phyloP scores from a whole-genome alignment of 2,329 filamentous ascomycete species.

The Nemania bipapillata region DNA sequence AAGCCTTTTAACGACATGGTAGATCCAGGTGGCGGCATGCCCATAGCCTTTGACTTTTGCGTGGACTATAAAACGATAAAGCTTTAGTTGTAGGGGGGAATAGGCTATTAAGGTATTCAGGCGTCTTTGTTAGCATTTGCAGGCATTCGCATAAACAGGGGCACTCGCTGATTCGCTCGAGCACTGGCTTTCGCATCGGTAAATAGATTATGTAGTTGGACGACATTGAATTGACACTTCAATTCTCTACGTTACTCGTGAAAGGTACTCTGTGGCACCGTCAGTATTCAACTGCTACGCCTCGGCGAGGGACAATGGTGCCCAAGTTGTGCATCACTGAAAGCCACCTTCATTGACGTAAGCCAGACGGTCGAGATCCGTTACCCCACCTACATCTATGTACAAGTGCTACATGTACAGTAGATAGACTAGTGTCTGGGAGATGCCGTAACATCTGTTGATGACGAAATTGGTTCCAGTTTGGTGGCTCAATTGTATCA shows the following conservation, averaged over 20 bases:
- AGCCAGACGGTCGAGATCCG: constrained; percentile 13
- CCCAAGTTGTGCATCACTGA: no score
- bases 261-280: no score
- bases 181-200: constrained; percentile 28
- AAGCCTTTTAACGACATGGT: not conserved
- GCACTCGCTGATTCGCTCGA: constrained; percentile 24
- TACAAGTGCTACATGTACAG: no score
- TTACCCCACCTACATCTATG: no score
- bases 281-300: not conserved
- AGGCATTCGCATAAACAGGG: constrained; percentile 19
- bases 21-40: not conserved
- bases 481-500: constrained; percentile 36
- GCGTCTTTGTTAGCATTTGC: constrained; percentile 33
- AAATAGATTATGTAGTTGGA: not conserved
- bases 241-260: no score
- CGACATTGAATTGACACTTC: constrained; percentile 16
- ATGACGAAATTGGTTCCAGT: constrained; percentile 43
- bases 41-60: constrained; percentile 17
- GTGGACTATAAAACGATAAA: constrained; percentile 22
- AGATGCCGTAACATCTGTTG: constrained; percentile 8
- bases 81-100: constrained; percentile 30
- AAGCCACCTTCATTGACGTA: no score
- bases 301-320: no score
- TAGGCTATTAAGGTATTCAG: constrained; percentile 19
- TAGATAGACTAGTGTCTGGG: no score